Conservation (phyloP, 805 yeast genomes). For the Starmerella lactis-condensi region DNA sequence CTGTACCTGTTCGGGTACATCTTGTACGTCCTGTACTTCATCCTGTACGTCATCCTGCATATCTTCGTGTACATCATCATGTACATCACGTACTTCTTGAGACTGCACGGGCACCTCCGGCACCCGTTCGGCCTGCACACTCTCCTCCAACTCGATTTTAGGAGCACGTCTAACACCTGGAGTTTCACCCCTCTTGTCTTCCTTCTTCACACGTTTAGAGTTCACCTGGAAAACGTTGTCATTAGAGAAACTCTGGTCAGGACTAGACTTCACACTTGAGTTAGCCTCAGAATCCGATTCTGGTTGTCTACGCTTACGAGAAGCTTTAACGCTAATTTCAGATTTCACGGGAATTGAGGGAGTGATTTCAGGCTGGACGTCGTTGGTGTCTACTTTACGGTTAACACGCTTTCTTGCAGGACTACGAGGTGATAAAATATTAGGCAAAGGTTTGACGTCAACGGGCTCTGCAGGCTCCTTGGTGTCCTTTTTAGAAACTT, state of each 20-base stretch:
- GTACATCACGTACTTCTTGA: not conserved
- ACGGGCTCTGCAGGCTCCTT: too few relatives aligned
- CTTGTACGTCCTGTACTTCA: not conserved
- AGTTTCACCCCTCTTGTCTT: conserved; percentile 2
- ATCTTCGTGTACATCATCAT: not conserved
- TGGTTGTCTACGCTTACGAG: too few relatives aligned
- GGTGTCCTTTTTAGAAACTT: too few relatives aligned
- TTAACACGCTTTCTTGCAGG: too few relatives aligned
- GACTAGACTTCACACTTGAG: too few relatives aligned
- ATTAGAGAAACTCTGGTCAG: conserved; percentile 10
- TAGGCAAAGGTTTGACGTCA: too few relatives aligned
- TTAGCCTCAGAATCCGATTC: too few relatives aligned
- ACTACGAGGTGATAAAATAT: too few relatives aligned
- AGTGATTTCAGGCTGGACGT: too few relatives aligned
- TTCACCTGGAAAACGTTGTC: conserved; percentile 15
- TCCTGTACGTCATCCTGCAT: not conserved
- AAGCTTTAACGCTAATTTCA: too few relatives aligned
- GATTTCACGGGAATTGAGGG: too few relatives aligned
- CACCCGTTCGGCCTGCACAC: not conserved
- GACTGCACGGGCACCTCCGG: not conserved
- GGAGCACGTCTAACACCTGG: conserved; percentile 1
- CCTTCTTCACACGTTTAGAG: conserved; percentile 6
- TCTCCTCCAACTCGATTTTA: not conserved
- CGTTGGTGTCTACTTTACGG: too few relatives aligned
- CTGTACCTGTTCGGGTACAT: not conserved